Percentiles rank a stretch among this genome's conserved stretches.
Conservation (phyloP, 441 rosid genomes). For the Gossypium schwendimanii region DNA sequence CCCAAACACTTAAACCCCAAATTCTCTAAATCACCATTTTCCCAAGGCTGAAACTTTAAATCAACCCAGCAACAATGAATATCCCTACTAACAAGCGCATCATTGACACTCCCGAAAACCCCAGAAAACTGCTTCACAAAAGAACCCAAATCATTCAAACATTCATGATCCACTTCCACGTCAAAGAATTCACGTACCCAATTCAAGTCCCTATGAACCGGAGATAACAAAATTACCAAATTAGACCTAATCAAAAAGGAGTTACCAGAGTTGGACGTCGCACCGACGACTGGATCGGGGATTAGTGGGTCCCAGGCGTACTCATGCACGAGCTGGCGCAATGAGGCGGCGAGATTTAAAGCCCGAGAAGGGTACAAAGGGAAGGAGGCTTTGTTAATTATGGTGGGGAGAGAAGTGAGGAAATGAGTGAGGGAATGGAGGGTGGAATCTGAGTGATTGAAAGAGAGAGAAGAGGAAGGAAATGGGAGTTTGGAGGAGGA, state of each 20-base stretch:
- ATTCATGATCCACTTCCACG: slow-evolving; percentile 28
- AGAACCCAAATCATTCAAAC: slow-evolving; percentile 28
- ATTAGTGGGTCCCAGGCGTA: slow-evolving; percentile 69
- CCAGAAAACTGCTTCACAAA: slow-evolving; percentile 31
- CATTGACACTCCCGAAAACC: slow-evolving; percentile 48
- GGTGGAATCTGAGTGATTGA: slow-evolving; percentile 46
- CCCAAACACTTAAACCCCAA: slow-evolving; percentile 32
- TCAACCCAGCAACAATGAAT: slow-evolving; percentile 85
- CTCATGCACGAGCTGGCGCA: slow-evolving; percentile 73
- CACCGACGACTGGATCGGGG: slow-evolving; percentile 35
- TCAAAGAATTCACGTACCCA: slow-evolving; percentile 46
- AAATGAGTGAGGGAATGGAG: slow-evolving; percentile 47
- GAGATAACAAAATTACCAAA: slow-evolving; percentile 71
- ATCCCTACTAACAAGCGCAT: slow-evolving; percentile 51
- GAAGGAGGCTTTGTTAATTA: slow-evolving; percentile 6
- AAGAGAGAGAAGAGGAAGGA: slow-evolving; percentile 56
- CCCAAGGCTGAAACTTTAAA: slow-evolving; percentile 36
- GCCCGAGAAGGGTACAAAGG: slow-evolving; percentile 29
- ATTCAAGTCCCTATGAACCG: slow-evolving; percentile 31
- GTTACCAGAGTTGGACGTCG: slow-evolving; percentile 21
- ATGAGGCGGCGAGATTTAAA: slow-evolving; percentile 42
- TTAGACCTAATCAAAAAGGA: slow-evolving; percentile 41
- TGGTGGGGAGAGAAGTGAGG: slow-evolving; percentile 23
- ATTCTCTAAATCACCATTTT: slow-evolving; percentile 15
- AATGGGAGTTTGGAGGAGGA: slow-evolving; percentile 71